phyloP scores from a whole-genome alignment of 139 green algal genomes.

The Marvania coccoides region DNA sequence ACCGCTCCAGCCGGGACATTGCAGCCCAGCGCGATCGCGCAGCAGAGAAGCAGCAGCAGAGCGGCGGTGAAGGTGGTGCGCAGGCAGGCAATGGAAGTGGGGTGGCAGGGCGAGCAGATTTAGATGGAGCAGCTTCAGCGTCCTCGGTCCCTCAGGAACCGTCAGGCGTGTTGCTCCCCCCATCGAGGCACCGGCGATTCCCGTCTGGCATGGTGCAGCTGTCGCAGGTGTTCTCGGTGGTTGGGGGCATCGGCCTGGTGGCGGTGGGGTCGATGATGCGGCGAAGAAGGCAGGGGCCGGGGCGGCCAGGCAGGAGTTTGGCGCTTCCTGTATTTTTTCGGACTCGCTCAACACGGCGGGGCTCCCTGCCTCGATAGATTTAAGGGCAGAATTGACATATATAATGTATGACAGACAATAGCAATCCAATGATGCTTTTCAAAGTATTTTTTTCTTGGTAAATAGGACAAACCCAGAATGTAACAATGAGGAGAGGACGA shows the following conservation, averaged over 20 bases:
- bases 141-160: too few relatives aligned
- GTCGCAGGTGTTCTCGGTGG: constrained; percentile 14
- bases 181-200: not conserved
- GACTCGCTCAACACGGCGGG: not conserved
- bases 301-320: not conserved
- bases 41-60: not conserved
- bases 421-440: not conserved
- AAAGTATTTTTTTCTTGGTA: not conserved
- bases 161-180: not conserved
- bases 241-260: constrained; percentile 3
- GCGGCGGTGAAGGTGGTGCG: too few relatives aligned
- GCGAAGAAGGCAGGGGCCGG: not conserved
- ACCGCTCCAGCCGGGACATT: not conserved
- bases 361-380: too few relatives aligned
- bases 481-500: not conserved
- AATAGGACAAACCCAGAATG: not conserved
- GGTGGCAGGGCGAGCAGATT: too few relatives aligned
- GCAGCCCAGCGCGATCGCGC: not conserved
- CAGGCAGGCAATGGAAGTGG: too few relatives aligned
- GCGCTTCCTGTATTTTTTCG: not conserved
- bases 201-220: not conserved
- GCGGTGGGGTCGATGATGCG: constrained; percentile 3
- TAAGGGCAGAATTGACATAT: too few relatives aligned
- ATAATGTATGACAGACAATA: too few relatives aligned
- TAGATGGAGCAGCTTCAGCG: too few relatives aligned